Conservation (phyloP, 495 filamentous ascomycete genomes). For the Penicillium arizonense region DNA sequence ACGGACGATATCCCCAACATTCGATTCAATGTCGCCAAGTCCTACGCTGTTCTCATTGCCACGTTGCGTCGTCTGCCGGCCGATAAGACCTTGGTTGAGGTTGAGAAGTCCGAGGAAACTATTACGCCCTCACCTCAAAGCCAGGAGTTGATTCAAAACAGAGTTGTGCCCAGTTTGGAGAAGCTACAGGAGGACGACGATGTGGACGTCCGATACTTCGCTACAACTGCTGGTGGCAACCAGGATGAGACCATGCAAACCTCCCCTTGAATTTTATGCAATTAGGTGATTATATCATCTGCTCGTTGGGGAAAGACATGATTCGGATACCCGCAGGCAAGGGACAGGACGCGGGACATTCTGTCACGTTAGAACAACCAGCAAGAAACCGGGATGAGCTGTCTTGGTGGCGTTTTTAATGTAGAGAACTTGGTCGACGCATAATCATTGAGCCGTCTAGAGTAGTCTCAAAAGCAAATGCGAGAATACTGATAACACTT, state of each 20-base stretch:
- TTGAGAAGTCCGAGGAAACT: slow-evolving; percentile 73
- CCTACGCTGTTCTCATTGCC: slow-evolving; percentile 83
- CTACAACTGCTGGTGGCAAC: slow-evolving; percentile 62
- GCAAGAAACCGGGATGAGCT: slow-evolving; percentile 38
- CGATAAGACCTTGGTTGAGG: slow-evolving; percentile 76
- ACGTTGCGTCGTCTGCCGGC: slow-evolving; percentile 87
- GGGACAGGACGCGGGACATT: slow-evolving; percentile 22
- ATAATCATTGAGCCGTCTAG: slow-evolving; percentile 16
- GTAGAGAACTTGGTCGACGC: slow-evolving; percentile 39
- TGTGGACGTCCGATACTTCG: slow-evolving; percentile 97
- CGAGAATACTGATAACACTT: neutral
- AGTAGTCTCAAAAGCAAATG: slow-evolving; percentile 20
- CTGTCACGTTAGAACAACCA: slow-evolving; percentile 41
- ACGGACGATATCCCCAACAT: slow-evolving; percentile 97
- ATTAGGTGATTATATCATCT: slow-evolving; percentile 6
- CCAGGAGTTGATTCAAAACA: slow-evolving; percentile 80
- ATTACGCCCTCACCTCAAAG: slow-evolving; percentile 65
- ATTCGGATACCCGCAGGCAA: slow-evolving; percentile 15
- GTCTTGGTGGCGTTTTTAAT: slow-evolving; percentile 44
- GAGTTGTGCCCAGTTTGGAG: slow-evolving; percentile 84
- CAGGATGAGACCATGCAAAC: slow-evolving; percentile 51
- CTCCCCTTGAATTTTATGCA: slow-evolving; percentile 35
- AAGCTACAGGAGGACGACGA: slow-evolving; percentile 96
- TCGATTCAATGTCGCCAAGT: slow-evolving; percentile 98
- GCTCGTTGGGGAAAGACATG: slow-evolving; percentile 6